A percentile compares a stretch with the other conserved stretches of the same genome.
phyloP scores from a whole-genome alignment of 2,329 filamentous ascomycete species.

The Colletotrichum phormii region DNA sequence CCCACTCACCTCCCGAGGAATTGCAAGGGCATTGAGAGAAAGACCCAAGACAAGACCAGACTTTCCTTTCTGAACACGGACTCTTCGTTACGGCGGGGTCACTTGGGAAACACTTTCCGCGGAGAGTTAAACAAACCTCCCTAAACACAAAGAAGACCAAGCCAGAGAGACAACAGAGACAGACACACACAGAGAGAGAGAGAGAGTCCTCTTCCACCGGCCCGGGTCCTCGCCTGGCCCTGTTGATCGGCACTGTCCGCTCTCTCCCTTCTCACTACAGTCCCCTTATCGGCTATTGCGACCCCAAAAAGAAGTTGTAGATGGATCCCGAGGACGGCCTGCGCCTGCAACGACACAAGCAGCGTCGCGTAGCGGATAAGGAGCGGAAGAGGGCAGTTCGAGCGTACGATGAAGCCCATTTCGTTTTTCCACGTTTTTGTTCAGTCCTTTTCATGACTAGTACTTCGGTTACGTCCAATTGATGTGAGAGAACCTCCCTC shows the following conservation, averaged over 20 bases:
- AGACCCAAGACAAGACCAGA: background rate
- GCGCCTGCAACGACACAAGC: conserved; percentile 38
- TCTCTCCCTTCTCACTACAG: background rate
- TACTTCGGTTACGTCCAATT: background rate
- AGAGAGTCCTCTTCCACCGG: conserved; percentile 20
- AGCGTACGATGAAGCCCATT: conserved; percentile 38
- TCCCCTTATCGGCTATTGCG: conserved; percentile 27
- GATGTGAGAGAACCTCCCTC: background rate
- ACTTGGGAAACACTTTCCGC: background rate
- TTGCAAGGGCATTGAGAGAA: conserved; percentile 11
- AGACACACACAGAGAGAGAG: background rate
- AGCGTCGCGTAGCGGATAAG: conserved; percentile 41
- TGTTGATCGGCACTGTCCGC: conserved; percentile 19
- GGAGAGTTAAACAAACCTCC: background rate
- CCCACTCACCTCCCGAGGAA: background rate
- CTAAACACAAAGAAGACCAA: background rate
- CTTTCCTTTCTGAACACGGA: conserved; percentile 7
- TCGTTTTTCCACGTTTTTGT: too few relatives aligned
- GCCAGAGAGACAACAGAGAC: background rate
- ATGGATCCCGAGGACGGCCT: conserved; percentile 35
- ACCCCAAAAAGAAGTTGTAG: conserved; percentile 5
- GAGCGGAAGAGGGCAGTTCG: conserved; percentile 44
- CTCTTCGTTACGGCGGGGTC: background rate
- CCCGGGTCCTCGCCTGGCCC: conserved; percentile 24
- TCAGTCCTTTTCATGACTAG: background rate